Evolutionary conservation across 2,329 filamentous ascomycete species (phyloP).

Genomic region (Talaromyces sp.): DNA sequence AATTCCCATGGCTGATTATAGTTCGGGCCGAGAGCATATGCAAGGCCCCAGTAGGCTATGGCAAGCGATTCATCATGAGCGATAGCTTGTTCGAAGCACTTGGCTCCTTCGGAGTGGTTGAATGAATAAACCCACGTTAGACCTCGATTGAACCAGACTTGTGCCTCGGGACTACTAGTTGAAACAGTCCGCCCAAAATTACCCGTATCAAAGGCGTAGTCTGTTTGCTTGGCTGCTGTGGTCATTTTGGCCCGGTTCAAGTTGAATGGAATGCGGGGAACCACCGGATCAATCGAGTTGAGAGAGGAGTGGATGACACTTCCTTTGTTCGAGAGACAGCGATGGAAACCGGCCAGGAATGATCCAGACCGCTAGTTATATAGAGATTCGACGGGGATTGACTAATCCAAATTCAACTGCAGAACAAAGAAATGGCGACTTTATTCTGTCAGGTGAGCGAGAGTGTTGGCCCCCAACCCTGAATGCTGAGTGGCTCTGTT

Average conservation of each 20-base stretch:
- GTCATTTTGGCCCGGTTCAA: slow-evolving; percentile 11
- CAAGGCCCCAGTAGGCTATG: slow-evolving; percentile 47
- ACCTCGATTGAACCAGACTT: slow-evolving; percentile 44
- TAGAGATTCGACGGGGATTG: background rate
- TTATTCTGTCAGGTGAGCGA: too few relatives aligned
- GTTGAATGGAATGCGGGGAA: background rate
- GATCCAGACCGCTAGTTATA: background rate
- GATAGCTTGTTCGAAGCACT: slow-evolving; percentile 42
- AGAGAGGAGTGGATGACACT: background rate
- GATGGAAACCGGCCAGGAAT: background rate
- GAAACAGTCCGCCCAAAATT: slow-evolving; percentile 39
- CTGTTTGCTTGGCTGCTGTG: slow-evolving; percentile 2
- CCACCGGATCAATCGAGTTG: background rate
- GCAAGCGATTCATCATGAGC: slow-evolving; percentile 37
- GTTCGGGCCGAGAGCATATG: slow-evolving; percentile 74
- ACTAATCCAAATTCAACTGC: too few relatives aligned
- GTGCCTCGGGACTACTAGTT: slow-evolving; percentile 34
- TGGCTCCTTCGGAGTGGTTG: slow-evolving; percentile 43
- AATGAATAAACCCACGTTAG: slow-evolving; percentile 44
- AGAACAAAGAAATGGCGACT: too few relatives aligned
- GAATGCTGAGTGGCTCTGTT: too few relatives aligned
- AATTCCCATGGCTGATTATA: slow-evolving; percentile 78
- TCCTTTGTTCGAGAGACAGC: background rate
- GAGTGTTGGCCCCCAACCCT: too few relatives aligned
- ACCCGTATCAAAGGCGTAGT: slow-evolving; percentile 23